Percentiles rank a stretch among this genome's conserved stretches.
These are phyloP conservation scores for Escovopsis sp. DNA, from an alignment of 2,329 filamentous ascomycete species.

Conservation along the genomic window DNA sequence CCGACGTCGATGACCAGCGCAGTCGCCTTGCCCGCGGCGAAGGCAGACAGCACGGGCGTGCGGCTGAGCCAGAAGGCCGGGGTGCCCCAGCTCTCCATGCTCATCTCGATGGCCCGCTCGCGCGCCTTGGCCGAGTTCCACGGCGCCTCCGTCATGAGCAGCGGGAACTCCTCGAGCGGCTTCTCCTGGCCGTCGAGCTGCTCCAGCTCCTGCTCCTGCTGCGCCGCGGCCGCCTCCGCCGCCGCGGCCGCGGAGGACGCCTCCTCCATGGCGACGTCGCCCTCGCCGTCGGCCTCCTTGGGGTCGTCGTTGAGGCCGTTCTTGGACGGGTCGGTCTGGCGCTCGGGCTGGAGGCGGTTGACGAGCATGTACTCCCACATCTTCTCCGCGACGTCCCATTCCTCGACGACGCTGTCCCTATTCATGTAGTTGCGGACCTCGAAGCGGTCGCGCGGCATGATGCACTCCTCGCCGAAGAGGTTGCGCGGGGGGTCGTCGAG, in stretches of 20 bases:
- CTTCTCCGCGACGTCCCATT: slow-evolving; percentile 84
- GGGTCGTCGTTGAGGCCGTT: slow-evolving; percentile 65
- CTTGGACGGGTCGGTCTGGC: slow-evolving; percentile 52
- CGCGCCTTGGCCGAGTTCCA: slow-evolving; percentile 83
- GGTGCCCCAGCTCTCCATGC: slow-evolving; percentile 92
- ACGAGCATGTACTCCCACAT: slow-evolving; percentile 91
- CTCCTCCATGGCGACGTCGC: slow-evolving; percentile 45
- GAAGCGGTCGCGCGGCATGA: slow-evolving; percentile 60
- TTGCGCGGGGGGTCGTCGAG: slow-evolving; percentile 33
- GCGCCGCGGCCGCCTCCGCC: too few relatives aligned
- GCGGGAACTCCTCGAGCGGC: slow-evolving; percentile 72
- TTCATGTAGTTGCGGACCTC: slow-evolving; percentile 89
- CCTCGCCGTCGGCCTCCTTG: slow-evolving; percentile 45
- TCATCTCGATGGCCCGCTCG: slow-evolving; percentile 89
- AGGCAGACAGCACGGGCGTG: slow-evolving; percentile 78
- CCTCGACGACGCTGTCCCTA: slow-evolving; percentile 77
- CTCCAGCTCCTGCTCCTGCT: too few relatives aligned
- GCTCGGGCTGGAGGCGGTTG: slow-evolving; percentile 68
- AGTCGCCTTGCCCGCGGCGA: slow-evolving; percentile 84
- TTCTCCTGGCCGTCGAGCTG: slow-evolving; percentile 38
- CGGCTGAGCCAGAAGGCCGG: slow-evolving; percentile 90
- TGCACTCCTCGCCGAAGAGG: slow-evolving; percentile 81
- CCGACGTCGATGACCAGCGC: slow-evolving; percentile 88
- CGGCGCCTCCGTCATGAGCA: slow-evolving; percentile 85
- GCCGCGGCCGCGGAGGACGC: slow-evolving; percentile 13